Base-by-base conservation (phyloP, 345 rosid species). In the Rhizophora mangle region DNA sequence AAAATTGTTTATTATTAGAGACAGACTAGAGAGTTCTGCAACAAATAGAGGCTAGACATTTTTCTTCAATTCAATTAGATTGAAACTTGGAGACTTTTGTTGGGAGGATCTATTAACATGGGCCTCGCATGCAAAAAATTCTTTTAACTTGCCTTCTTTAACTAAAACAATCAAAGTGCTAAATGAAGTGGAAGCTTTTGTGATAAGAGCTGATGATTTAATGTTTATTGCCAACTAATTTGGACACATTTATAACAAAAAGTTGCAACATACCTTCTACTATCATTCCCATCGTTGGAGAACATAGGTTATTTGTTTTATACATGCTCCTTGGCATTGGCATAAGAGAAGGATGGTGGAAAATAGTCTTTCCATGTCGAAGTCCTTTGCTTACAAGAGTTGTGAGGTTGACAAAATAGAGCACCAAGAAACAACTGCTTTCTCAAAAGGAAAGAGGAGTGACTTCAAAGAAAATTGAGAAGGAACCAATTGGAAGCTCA, bases 271-370 rank as follows among this genome's bases (percentile, higher is more conserved):
- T 49, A 79, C 52, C 49, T 74, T 60, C 62, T 71, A 76, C 71
- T 6, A 31, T 67, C 37, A 78, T 47, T 81, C 82, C 2, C 64
- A 65, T 30, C 83, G 76, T 46, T 73, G 79, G 82, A 54, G 20
- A 63, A 76, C 85, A 37, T 76, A 81, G 77, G 85, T 79, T 5
- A 63, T 81, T 22, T 67, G 79, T 64, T 73, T 70, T 22, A 79
- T 82, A 63, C 85, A 82, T 68, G 80, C 76, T 63, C 81, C 81
- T 46, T 82, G 85, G 85, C 78, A 78, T 34, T 69, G 79, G 46
- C 61, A 82, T 47, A 62, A 73, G 64, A 77, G 24, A 24, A 0
- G 60, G 74, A 80, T 64, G 52, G 31, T 73, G 20, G 79, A 67
- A 10, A 68, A 77, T 19, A 53, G 0, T n/a, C n/a, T n/a, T n/a